Evolutionary conservation across 495 filamentous ascomycete species (phyloP).

Genomic region (Hyaloscypha variabilis): DNA sequence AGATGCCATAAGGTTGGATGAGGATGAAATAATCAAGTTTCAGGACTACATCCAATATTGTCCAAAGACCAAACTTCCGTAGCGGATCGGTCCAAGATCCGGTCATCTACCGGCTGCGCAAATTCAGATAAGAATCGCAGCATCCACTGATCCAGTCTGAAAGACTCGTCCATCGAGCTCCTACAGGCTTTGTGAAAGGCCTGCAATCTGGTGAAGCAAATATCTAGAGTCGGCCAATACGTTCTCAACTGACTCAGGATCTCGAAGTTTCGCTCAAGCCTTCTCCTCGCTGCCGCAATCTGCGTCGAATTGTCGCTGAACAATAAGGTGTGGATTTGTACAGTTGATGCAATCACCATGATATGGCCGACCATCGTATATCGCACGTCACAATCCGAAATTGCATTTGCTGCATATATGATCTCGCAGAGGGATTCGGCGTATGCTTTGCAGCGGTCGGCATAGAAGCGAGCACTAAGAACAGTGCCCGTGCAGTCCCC

Average conservation of each 20-base stretch:
- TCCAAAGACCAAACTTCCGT: slow-evolving; percentile 19
- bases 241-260: slow-evolving; percentile 37
- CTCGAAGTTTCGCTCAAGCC: slow-evolving; percentile 44
- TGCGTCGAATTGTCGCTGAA: slow-evolving; percentile 33
- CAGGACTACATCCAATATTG: slow-evolving; percentile 23
- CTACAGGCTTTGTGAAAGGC: slow-evolving; percentile 44
- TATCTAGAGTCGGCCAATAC: slow-evolving; percentile 43
- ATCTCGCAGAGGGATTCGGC: slow-evolving; percentile 40
- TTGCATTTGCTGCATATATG: slow-evolving; percentile 35
- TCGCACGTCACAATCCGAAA: slow-evolving; percentile 38
- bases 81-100: slow-evolving; percentile 5
- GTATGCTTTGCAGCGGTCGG: slow-evolving; percentile 40
- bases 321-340: slow-evolving; percentile 44
- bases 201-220: slow-evolving; percentile 37
- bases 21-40: slow-evolving; percentile 43
- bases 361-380: slow-evolving; percentile 48
- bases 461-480: slow-evolving; percentile 31
- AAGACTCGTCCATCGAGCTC: slow-evolving; percentile 34
- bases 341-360: slow-evolving; percentile 43
- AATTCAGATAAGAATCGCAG: slow-evolving; percentile 41
- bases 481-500: slow-evolving; percentile 17
- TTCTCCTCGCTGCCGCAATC: slow-evolving; percentile 29
- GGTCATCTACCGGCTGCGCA: slow-evolving; percentile 32
- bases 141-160: slow-evolving; percentile 47
- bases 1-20: slow-evolving; percentile 30